Base-by-base conservation (phyloP, 805 yeast species). In the Kluyveromyces siamensis region DNA sequence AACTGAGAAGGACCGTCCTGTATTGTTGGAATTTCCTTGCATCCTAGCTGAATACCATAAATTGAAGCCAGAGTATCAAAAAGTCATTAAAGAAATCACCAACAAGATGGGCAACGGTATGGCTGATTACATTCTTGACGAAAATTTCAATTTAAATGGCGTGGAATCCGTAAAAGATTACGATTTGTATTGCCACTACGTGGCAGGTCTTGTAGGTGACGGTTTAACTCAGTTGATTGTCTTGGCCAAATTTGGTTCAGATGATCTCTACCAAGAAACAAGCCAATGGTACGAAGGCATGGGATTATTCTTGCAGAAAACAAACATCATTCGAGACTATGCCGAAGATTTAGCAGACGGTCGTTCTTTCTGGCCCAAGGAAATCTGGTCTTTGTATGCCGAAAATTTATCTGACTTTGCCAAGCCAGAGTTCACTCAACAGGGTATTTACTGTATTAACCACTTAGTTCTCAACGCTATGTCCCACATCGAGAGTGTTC, bases 171-270 rank as follows among this genome's bases (percentile, higher is more conserved):
- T 86, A 41, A 72, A 76, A 52, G 98, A 89, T 62, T 93, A 85
- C 64, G 90, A 93, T 63, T 73, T 84, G 52, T 93, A 93, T 72
- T 93, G 99, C 69, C 90, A 90, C 69, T 87, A 90, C 61, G 99
- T 93, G 50, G 99, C 99, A 1, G 99, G 99, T 2, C 74, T 93
- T 47, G 98, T 93, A 39, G 99, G 99, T 49, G 96, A 89, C 62
- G 99, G 99, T 2, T 73, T 89, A 56, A 89, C 98, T 10, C 78
- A 84, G 53, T 72, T 93, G 67, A 79, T 88, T 58, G 83, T 86
- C 17, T 73, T 80, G 40, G 95, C 96, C 27, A 65, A 73, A 14
- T 88, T 87, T 61, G 85, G 86, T 38, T 77, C 80, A 48, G 63
- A 71, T 1, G 72, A 72, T 25, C 67, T 81, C 41, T 62, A 70